Evolutionary conservation across 2,329 filamentous ascomycete species (phyloP).

Genomic region (Lojkania enalia): DNA sequence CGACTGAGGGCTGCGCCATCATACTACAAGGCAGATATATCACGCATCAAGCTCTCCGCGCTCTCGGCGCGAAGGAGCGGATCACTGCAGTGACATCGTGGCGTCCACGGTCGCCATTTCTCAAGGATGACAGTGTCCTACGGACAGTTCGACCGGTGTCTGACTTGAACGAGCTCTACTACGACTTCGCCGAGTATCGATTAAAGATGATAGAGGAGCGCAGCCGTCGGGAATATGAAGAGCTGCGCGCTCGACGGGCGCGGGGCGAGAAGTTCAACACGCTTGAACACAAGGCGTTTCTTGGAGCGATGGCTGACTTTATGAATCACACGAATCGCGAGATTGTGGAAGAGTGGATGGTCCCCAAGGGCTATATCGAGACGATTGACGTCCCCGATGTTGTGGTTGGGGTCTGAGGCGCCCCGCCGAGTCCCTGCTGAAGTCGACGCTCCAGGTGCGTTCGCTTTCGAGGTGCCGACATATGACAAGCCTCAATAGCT

Average conservation of each 20-base stretch:
- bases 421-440: no score
- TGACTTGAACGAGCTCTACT: constrained; percentile 61
- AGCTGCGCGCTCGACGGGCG: constrained; percentile 42
- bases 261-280: constrained; percentile 39
- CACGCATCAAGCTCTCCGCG: constrained; percentile 64
- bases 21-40: constrained; percentile 71
- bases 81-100: constrained; percentile 70
- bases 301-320: constrained; percentile 38
- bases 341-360: constrained; percentile 34
- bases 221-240: constrained; percentile 48
- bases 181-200: constrained; percentile 64
- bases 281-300: constrained; percentile 38
- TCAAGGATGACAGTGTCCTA: constrained; percentile 64
- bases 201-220: constrained; percentile 66
- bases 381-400: constrained; percentile 31
- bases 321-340: constrained; percentile 40
- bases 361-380: constrained; percentile 33
- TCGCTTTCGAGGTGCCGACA: no score
- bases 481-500: no score
- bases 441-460: no score
- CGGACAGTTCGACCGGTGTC: constrained; percentile 63
- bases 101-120: constrained; percentile 58
- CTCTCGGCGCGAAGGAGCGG: constrained; percentile 61
- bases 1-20: constrained; percentile 60
- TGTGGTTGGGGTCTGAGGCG: constrained; percentile 19